These are phyloP conservation scores for Colletotrichum sp. DNA, from an alignment of 2,329 filamentous ascomycete species.

Conservation along the genomic window DNA sequence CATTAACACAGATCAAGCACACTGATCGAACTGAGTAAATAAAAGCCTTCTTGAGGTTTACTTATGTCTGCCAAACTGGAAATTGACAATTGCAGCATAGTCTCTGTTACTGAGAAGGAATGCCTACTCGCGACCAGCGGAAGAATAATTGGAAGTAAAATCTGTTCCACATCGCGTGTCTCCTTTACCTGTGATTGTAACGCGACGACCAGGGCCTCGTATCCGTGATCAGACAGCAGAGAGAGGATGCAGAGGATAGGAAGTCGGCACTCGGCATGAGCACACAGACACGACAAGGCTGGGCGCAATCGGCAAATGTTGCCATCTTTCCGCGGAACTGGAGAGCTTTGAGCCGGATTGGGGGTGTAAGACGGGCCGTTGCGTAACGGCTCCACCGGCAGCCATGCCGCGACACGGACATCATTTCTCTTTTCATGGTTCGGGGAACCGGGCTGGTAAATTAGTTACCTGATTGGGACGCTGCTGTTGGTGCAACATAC, in stretches of 20 bases:
- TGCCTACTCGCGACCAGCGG: not conserved
- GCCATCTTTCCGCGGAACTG: constrained; percentile 5
- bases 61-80: not conserved
- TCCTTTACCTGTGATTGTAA: not conserved
- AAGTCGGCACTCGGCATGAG: not conserved
- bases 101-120: not conserved
- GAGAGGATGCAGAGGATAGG: not conserved
- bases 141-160: not conserved
- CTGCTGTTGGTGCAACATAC: not conserved
- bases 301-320: not conserved
- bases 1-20: not conserved
- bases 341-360: not conserved
- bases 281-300: not conserved
- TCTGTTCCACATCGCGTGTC: not conserved
- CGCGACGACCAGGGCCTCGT: not conserved
- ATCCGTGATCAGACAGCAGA: not conserved
- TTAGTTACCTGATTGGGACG: not conserved
- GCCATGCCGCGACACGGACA: not conserved
- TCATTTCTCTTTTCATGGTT: not conserved
- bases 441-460: not conserved
- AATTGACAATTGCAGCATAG: not conserved
- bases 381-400: not conserved
- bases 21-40: not conserved
- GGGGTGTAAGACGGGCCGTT: not conserved
- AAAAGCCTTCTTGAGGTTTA: not conserved